Conservation (phyloP, 2,329 filamentous ascomycete species). For the Fusarium mangiferae region DNA sequence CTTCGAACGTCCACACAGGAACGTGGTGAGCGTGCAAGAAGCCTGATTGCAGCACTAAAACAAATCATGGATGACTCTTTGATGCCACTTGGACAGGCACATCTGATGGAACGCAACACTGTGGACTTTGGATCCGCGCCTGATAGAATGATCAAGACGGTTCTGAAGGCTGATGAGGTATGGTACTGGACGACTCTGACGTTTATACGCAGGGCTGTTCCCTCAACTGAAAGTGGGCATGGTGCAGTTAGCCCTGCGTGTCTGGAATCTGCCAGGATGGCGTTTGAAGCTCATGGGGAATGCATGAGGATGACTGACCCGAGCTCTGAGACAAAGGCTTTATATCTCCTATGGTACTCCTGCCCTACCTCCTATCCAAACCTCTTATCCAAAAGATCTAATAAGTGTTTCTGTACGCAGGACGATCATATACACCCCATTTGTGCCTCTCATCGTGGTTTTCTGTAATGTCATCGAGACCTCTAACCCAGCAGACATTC, state of each 20-base stretch:
- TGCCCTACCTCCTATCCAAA: rapidly evolving
- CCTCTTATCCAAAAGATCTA: not conserved
- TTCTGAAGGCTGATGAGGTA: not conserved
- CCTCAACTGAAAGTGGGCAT: rapidly evolving
- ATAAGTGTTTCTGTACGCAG: rapidly evolving
- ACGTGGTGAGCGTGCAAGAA: not conserved
- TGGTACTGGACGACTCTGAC: not conserved
- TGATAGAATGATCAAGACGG: not conserved
- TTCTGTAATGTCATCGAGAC: not conserved
- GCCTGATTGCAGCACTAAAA: not conserved
- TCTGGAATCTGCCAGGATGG: not conserved
- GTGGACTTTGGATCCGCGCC: not conserved
- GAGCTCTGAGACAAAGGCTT: not conserved
- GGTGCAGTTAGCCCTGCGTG: not conserved
- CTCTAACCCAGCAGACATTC: not conserved
- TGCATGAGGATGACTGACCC: not conserved
- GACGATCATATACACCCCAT: not conserved
- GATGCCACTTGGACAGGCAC: not conserved
- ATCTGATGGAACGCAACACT: not conserved
- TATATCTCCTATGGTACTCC: not conserved
- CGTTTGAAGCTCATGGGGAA: not conserved
- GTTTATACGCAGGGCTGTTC: not conserved
- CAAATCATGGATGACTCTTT: not conserved
- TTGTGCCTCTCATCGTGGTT: not conserved
- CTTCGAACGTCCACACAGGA: not conserved